A percentile compares a stretch with the other conserved stretches of the same genome.
phyloP scores from a whole-genome alignment of 1,284 basidiomycete species.

The Veloporphyrellus conicus region DNA sequence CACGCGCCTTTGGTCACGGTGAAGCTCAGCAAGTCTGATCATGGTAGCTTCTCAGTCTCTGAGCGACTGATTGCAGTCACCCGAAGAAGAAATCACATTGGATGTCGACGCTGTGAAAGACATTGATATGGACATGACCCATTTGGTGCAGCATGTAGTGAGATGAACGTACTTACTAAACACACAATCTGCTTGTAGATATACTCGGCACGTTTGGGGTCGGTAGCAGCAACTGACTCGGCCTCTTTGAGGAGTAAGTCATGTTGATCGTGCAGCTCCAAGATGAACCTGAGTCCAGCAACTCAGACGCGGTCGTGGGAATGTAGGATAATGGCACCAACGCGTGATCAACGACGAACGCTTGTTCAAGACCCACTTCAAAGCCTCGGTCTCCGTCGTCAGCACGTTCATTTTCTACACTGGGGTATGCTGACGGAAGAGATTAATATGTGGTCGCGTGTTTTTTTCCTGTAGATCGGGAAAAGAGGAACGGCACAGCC shows the following conservation, averaged over 20 bases:
- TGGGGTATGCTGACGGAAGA: too few species aligned
- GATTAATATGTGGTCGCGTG: too few species aligned
- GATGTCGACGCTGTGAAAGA: slow-evolving; percentile 24
- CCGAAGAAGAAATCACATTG: slow-evolving; percentile 21
- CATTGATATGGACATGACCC: background rate
- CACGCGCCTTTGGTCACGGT: slow-evolving; percentile 79
- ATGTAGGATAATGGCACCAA: too few species aligned
- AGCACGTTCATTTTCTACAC: too few species aligned
- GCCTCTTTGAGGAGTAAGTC: slow-evolving; percentile 54
- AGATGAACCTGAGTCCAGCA: too few species aligned
- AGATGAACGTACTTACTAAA: slow-evolving; percentile 32
- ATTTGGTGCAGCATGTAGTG: slow-evolving; percentile 1
- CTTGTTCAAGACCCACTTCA: too few species aligned
- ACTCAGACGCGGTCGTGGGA: slow-evolving; percentile 28
- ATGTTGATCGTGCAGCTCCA: background rate
- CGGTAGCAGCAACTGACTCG: slow-evolving; percentile 35
- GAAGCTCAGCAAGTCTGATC: slow-evolving; percentile 82
- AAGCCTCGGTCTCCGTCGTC: too few species aligned
- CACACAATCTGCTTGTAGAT: slow-evolving; percentile 68
- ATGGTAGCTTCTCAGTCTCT: slow-evolving; percentile 85
- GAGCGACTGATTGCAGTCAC: slow-evolving; percentile 55
- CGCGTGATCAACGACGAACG: too few species aligned
- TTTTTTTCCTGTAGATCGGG: too few species aligned
- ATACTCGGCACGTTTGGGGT: slow-evolving; percentile 54
- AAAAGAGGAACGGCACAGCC: too few species aligned